Percentiles rank a stretch among this genome's conserved stretches.
Evolutionary conservation across 2,329 filamentous ascomycete genomes (phyloP).

Genomic region (Epicoccum sorghinum): DNA sequence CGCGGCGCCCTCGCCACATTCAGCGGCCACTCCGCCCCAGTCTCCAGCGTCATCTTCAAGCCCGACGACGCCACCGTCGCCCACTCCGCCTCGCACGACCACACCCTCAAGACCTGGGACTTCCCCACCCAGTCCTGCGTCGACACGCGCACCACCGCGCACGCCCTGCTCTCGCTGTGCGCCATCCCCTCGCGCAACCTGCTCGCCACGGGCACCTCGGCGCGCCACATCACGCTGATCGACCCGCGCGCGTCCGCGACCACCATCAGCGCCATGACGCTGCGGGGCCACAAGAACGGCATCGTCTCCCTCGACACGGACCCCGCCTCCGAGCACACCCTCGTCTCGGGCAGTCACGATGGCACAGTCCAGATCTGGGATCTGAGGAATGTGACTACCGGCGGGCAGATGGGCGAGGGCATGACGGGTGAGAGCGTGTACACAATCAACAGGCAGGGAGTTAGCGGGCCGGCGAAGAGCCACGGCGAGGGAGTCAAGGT

Average conservation of each 20-base stretch:
- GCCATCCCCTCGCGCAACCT: slow-evolving; percentile 71
- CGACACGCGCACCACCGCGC: slow-evolving; percentile 80
- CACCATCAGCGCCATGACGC: slow-evolving; percentile 83
- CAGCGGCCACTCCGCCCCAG: slow-evolving; percentile 72
- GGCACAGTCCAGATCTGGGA: slow-evolving; percentile 96
- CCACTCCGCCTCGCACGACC: slow-evolving; percentile 90
- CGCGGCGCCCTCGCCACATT: slow-evolving; percentile 80
- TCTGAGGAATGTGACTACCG: slow-evolving; percentile 71
- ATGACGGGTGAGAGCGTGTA: slow-evolving; percentile 72
- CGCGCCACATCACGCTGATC: slow-evolving; percentile 88
- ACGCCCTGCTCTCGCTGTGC: slow-evolving; percentile 79
- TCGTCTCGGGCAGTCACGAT: slow-evolving; percentile 90
- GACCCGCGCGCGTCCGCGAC: slow-evolving; percentile 82
- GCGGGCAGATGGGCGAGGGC: slow-evolving; percentile 58
- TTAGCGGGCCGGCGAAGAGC: slow-evolving; percentile 58
- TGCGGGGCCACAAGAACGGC: slow-evolving; percentile 83
- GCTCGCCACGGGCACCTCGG: slow-evolving; percentile 77
- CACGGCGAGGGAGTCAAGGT: slow-evolving; percentile 89
- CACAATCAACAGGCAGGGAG: slow-evolving; percentile 78
- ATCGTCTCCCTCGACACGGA: slow-evolving; percentile 65
- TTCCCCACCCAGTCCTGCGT: slow-evolving; percentile 80
- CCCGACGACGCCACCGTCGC: slow-evolving; percentile 83
- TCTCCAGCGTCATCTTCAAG: slow-evolving; percentile 84
- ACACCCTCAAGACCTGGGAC: slow-evolving; percentile 89
- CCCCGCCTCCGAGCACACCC: slow-evolving; percentile 75